Evolutionary conservation across 495 filamentous ascomycete species (phyloP), one percentile per base, ranked within the genome.

Genomic region (Clavariopsis aquatica): DNA sequence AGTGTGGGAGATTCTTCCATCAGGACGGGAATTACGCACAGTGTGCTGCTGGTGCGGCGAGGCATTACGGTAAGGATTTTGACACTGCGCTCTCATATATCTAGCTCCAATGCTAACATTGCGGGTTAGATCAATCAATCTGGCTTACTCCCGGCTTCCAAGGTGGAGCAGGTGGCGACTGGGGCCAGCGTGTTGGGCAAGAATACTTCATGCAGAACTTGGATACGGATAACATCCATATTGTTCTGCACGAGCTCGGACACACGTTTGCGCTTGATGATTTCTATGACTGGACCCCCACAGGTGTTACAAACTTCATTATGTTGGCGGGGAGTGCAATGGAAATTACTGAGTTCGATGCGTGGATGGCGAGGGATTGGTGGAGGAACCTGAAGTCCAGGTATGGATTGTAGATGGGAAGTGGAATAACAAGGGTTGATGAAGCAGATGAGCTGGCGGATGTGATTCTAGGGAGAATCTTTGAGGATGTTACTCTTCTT

Each of bases 361-460:
- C 54, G 9, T 57, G 54, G 54, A 57, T 57, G 54, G 54, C 36
- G 36, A 57, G 54, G 31, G 54, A 57, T 57, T 57, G 54, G 54
- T 57, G 54, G 54, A 57, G 54, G 54, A 57, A 57, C 27, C 26
- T 57, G 8, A 57, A 57, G 54, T 41, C 29, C 15, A 57, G 54
- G 19, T 57, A 57, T 22, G 15, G 20, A 4, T 34, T 57, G 15
- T 57, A 28, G n/a, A 51, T 10, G 20, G 26, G 22, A 5, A 23
- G 45, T 19, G 45, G 8, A 4, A 24, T 3, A 22, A 51, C 3
- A 17, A 10, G 8, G 47, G 26, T 51, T 7, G 9, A 2, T 15
- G 9, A 24, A 12, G 6, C 6, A 36, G 6, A 13, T 36, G 31
- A 36, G 31, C 6, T 13, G 13, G 31, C 31, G 31, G 31, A 6